Base-by-base conservation (phyloP, 495 filamentous ascomycete genomes). In the Podospora australis region DNA sequence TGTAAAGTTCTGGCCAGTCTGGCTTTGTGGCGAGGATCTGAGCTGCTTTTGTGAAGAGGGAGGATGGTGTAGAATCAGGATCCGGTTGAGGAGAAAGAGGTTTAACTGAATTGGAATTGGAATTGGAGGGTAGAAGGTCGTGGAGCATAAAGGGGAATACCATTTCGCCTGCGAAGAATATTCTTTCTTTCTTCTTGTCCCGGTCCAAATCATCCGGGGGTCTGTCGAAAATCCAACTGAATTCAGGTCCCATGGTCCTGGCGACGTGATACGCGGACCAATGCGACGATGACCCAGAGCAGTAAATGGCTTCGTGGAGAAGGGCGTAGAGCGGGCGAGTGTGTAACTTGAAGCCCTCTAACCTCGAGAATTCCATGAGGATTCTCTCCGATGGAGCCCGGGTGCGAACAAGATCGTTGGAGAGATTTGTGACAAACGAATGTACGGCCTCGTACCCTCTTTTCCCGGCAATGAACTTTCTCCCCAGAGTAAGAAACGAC, bases 101-200 rank as follows among this genome's bases (percentile, higher is more conserved):
- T n/a, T n/a, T n/a, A n/a, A n/a, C n/a, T n/a, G n/a, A n/a, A n/a
- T n/a, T n/a, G n/a, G n/a, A n/a, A n/a, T n/a, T n/a, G n/a, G n/a
- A n/a, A n/a, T n/a, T n/a, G n/a, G n/a, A n/a, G n/a, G n/a, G n/a
- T n/a, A n/a, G n/a, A n/a, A n/a, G n/a, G n/a, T n/a, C n/a, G n/a
- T n/a, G n/a, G n/a, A 58, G 21, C 58, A 61, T 56, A 34, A 81
- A 83, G 4, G 80, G 80, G 63, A 79, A 90, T 36, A 94, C 75
- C 87, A 91, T 90, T 65, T 96, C 90, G 43, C 90, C 90, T 0
- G 87, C 88, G 67, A 96, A 95, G 48, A 76, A 86, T 40, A 90
- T 70, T 0, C 79, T 75, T 14, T 71, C 57, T 1, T 13, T 14
- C 13, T 11, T 39, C 14, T 52, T 34, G 2, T 74, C 62, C 73